Percentiles rank a stretch among this genome's conserved stretches.
phyloP scores from a whole-genome alignment of 306 rosid species.

The Dalbergia oliveri region DNA sequence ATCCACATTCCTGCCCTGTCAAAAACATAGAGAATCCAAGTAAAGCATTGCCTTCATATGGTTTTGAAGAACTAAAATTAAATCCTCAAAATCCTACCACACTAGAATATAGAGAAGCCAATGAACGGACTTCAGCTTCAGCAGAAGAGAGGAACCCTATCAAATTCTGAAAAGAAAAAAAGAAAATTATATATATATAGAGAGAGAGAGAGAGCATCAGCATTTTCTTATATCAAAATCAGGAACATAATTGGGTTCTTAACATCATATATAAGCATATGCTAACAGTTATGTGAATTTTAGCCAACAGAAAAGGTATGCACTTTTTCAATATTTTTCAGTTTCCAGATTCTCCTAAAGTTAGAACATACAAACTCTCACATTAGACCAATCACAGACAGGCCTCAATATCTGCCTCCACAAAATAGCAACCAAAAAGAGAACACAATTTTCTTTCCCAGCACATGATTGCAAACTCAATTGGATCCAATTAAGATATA shows the following conservation, averaged over 20 bases:
- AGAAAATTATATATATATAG: background rate
- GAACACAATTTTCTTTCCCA: background rate
- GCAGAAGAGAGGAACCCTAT: conserved; percentile 81
- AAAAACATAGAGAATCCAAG: conserved; percentile 43
- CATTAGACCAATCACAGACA: conserved; percentile 36
- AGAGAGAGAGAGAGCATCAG: background rate
- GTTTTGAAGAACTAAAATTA: conserved; percentile 5
- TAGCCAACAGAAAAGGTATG: conserved; percentile 2
- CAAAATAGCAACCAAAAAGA: conserved; percentile 3
- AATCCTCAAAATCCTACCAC: conserved; percentile 71
- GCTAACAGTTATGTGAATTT: background rate
- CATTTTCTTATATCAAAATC: conserved; percentile 18
- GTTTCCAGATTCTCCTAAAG: conserved; percentile 15
- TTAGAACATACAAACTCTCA: conserved; percentile 32
- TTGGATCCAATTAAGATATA: conserved; percentile 18
- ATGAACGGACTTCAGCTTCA: conserved; percentile 88
- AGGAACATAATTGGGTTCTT: background rate
- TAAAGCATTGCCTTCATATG: conserved; percentile 31
- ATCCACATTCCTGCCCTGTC: conserved; percentile 91
- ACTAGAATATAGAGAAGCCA: conserved; percentile 82
- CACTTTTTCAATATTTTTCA: conserved; percentile 7
- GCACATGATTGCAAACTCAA: conserved; percentile 35
- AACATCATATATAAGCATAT: background rate
- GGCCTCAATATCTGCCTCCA: conserved; percentile 21
- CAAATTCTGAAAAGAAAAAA: conserved; percentile 60